Evolutionary conservation across 306 rosid species (phyloP).

Genomic region (Vicia sativa): DNA sequence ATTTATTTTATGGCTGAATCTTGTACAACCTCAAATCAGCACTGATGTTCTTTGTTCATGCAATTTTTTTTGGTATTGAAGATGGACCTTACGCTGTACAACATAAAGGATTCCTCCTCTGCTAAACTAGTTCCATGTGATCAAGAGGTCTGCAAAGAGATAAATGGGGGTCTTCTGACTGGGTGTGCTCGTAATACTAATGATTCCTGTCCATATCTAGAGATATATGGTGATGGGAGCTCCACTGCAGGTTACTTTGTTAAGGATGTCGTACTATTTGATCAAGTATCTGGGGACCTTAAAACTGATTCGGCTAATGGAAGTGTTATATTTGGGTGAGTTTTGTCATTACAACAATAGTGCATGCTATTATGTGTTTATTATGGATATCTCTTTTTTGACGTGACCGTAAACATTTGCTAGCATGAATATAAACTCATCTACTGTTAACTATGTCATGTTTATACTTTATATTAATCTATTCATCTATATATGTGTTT

Average conservation of each 20-base stretch:
- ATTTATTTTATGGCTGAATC: conserved; percentile 17
- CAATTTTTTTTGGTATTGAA: conserved; percentile 34
- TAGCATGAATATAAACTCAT: too few species aligned
- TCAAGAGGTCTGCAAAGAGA: conserved; percentile 75
- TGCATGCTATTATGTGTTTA: conserved; percentile 19
- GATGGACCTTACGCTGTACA: conserved; percentile 82
- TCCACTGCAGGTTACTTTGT: conserved; percentile 93
- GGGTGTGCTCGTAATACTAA: conserved; percentile 60
- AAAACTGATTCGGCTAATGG: conserved; percentile 82
- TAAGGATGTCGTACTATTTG: conserved; percentile 72
- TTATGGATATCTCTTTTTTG: conserved; percentile 33
- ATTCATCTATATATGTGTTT: too few species aligned
- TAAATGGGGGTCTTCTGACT: conserved; percentile 70
- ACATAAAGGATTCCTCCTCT: conserved; percentile 67
- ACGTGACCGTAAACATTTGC: not conserved
- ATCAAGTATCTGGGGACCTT: conserved; percentile 88
- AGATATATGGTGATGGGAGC: conserved; percentile 94
- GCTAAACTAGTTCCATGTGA: conserved; percentile 76
- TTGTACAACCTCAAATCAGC: conserved; percentile 8
- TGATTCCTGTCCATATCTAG: conserved; percentile 81
- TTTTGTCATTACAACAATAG: conserved; percentile 27
- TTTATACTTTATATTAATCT: too few species aligned
- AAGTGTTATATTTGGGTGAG: conserved; percentile 87
- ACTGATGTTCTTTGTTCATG: conserved; percentile 30
- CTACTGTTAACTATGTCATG: too few species aligned